These are phyloP conservation scores for Dillenia turbinata DNA, from an alignment of 164 flowering plant species.

Conservation along the genomic window DNA sequence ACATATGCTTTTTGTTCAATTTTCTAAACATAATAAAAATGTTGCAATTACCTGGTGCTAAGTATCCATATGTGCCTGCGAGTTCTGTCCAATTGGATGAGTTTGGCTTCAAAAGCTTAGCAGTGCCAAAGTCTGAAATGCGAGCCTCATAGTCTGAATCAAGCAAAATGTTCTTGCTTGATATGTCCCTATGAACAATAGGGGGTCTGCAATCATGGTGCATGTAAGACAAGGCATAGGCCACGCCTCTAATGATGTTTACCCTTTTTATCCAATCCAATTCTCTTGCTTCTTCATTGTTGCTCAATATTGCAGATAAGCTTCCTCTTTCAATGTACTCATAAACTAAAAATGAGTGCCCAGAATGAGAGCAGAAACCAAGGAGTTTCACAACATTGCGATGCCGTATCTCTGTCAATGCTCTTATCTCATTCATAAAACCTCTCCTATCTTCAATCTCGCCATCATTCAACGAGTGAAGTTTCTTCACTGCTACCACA, in stretches of 20 bases:
- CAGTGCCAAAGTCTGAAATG: neutral
- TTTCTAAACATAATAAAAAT: too few relatives aligned
- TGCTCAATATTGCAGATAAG: too few relatives aligned
- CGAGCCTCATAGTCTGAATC: neutral
- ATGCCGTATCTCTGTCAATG: too few relatives aligned
- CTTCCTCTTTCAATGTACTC: too few relatives aligned
- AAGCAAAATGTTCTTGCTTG: neutral
- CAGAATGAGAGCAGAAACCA: neutral
- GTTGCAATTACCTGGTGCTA: too few relatives aligned
- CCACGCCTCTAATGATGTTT: neutral
- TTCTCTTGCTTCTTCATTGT: neutral
- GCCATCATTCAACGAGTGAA: neutral
- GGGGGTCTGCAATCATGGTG: too few relatives aligned
- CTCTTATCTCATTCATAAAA: neutral
- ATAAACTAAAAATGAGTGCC: too few relatives aligned
- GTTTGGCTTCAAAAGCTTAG: neutral
- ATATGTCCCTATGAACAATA: too few relatives aligned
- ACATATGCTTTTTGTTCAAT: too few relatives aligned
- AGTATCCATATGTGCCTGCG: too few relatives aligned
- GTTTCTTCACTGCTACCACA: conserved; percentile 5
- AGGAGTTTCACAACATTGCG: neutral
- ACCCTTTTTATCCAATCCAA: too few relatives aligned
- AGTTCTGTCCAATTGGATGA: neutral
- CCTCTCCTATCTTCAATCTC: neutral
- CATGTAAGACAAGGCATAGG: neutral